Percentiles rank a stretch among this genome's conserved stretches.
phyloP scores from a whole-genome alignment of 495 filamentous ascomycete species.

The Xylaria palmicola region DNA sequence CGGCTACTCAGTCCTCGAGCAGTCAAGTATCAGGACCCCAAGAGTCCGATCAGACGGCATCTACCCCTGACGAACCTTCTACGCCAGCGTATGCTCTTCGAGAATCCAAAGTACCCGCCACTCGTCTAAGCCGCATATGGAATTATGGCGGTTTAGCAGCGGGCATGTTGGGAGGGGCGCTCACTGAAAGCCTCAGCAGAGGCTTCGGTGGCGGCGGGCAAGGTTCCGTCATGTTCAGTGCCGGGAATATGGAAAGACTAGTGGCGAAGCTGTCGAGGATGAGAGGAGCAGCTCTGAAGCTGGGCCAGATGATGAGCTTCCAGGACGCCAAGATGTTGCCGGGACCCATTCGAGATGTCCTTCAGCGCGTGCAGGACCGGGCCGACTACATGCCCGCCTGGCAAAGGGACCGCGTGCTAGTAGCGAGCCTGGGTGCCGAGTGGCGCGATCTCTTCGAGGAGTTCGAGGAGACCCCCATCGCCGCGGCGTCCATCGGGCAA shows the following conservation, averaged over 20 bases:
- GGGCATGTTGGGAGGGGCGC: constrained; percentile 93
- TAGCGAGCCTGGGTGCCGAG: constrained; percentile 72
- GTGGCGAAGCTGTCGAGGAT: constrained; percentile 91
- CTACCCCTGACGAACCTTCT: constrained; percentile 16
- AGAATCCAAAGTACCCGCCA: constrained; percentile 88
- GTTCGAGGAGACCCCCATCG: constrained; percentile 90
- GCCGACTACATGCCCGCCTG: constrained; percentile 97
- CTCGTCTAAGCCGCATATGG: constrained; percentile 82
- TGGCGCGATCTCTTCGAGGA: constrained; percentile 82
- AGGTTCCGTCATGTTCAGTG: constrained; percentile 83
- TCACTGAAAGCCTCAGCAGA: constrained; percentile 77
- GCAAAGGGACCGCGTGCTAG: constrained; percentile 82
- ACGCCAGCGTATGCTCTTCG: constrained; percentile 64
- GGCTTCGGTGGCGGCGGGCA: constrained; percentile 55
- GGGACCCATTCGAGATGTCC: constrained; percentile 74
- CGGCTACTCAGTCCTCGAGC: background rate
- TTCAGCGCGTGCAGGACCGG: constrained; percentile 92
- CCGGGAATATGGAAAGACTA: constrained; percentile 85
- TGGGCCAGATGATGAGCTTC: constrained; percentile 96
- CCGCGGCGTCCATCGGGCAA: constrained; percentile 97
- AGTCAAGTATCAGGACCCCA: background rate
- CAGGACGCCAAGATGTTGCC: constrained; percentile 98
- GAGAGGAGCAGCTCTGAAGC: constrained; percentile 96
- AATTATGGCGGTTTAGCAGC: constrained; percentile 92
- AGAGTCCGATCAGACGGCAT: constrained; percentile 12